phyloP scores from a whole-genome alignment of 2,329 filamentous ascomycete species.

The Fusarium falciforme region DNA sequence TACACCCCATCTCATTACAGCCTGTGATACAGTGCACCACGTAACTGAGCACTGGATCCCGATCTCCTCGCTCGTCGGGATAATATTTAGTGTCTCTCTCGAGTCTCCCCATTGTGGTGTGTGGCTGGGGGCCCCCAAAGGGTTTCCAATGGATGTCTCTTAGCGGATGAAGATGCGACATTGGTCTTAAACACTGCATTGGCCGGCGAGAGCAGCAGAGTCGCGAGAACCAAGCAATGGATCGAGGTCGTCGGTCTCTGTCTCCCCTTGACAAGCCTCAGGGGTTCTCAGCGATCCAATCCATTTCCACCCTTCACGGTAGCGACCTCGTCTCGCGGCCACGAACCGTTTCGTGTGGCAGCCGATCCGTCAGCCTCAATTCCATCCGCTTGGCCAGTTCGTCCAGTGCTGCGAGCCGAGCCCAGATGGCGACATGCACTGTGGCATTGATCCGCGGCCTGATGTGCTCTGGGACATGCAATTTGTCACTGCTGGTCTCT shows the following conservation, averaged over 20 bases:
- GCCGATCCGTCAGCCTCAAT: slow-evolving; percentile 37
- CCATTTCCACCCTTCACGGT: slow-evolving; percentile 13
- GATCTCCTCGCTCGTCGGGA: slow-evolving; percentile 2
- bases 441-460: neutral
- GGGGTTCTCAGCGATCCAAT: slow-evolving; percentile 33
- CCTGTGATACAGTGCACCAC: neutral
- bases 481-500: neutral
- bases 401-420: slow-evolving; percentile 6
- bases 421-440: slow-evolving; percentile 16
- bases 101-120: slow-evolving; percentile 7
- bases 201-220: slow-evolving; percentile 11
- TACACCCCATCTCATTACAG: neutral
- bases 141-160: slow-evolving; percentile 16
- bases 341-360: slow-evolving; percentile 37
- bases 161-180: slow-evolving; percentile 31
- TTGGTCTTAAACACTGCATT: slow-evolving; percentile 35
- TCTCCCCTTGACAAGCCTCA: slow-evolving; percentile 16
- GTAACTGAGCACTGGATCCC: neutral
- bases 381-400: slow-evolving; percentile 26
- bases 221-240: neutral
- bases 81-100: slow-evolving; percentile 23
- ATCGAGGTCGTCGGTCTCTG: neutral
- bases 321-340: slow-evolving; percentile 21
- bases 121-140: neutral
- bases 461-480: neutral